A percentile compares a stretch with the other conserved stretches of the same genome.
Conservation (phyloP, 2,329 filamentous ascomycete genomes). For the Simplicillium aogashimaense region DNA sequence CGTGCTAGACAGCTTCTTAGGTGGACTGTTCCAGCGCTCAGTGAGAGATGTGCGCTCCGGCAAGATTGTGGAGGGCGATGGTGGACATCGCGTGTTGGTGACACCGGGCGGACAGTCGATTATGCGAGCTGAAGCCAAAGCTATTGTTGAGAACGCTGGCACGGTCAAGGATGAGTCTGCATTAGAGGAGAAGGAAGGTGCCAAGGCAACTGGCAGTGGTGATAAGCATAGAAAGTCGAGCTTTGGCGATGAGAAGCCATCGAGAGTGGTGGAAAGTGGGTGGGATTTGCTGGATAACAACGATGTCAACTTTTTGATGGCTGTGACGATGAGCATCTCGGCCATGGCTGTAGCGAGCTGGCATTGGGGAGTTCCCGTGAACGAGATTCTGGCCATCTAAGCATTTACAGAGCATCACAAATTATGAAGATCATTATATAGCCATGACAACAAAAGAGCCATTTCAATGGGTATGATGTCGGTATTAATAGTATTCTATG, state of each 20-base stretch:
- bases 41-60: slow-evolving; percentile 76
- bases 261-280: slow-evolving; percentile 54
- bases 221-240: slow-evolving; percentile 39
- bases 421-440: too few species aligned
- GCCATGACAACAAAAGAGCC: too few species aligned
- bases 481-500: too few species aligned
- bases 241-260: slow-evolving; percentile 47
- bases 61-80: slow-evolving; percentile 81
- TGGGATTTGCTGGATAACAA: slow-evolving; percentile 85
- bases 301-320: slow-evolving; percentile 90
- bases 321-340: slow-evolving; percentile 65
- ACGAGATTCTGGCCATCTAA: slow-evolving; percentile 23
- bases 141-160: slow-evolving; percentile 23
- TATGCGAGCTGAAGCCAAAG: slow-evolving; percentile 28
- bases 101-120: slow-evolving; percentile 18
- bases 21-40: slow-evolving; percentile 74
- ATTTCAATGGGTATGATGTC: too few species aligned
- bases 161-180: slow-evolving; percentile 19
- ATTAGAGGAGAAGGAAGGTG: slow-evolving; percentile 33
- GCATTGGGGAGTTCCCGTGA: slow-evolving; percentile 48
- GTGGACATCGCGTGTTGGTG: slow-evolving; percentile 52
- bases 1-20: slow-evolving; percentile 78
- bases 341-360: slow-evolving; percentile 58
- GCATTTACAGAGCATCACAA: too few species aligned
- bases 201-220: slow-evolving; percentile 17